Base-by-base conservation (phyloP, 495 filamentous ascomycete genomes). In the Hyaloscypha finlandica region DNA sequence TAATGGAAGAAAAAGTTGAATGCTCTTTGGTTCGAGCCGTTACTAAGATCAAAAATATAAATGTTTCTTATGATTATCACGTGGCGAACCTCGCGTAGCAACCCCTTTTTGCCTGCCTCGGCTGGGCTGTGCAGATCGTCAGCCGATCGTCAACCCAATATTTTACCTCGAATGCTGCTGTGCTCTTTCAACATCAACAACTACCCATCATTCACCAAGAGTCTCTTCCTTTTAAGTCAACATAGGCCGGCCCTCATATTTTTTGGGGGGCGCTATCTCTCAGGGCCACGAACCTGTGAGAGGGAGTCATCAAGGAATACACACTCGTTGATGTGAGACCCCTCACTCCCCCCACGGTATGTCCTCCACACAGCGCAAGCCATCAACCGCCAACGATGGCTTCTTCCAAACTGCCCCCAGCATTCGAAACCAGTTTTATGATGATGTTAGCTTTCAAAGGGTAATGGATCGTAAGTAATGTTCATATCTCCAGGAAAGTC, bases 341-440 rank as follows among this genome's bases (percentile, higher is more conserved):
- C 42, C 42, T 48, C 42, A 48, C 16, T 48, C 42, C 2, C 42
- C 9, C 2, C 9, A 1, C 42, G 16, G 16, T 6, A 64, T 64
- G 62, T 8, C 51, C 6, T 39, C 48, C 3, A 22, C 25, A 2
- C 9, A 22, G 20, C 51, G 29, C 29, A 54, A 64, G 37, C 54
- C 63, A 48, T 66, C 63, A 32, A 59, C 53, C 20, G 32, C 65
- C 12, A 55, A 56, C 19, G 37, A 35, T 20, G 83, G 83, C 48
- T 85, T 84, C 73, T 81, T 84, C 70, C 83, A 85, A 70, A 63
- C 73, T 29, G 63, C 70, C 33, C 83, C 83, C 5, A 67, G 71
- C 2, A 63, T 85, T 61, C 71, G 59, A 52, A 85, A 84, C 68
- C 82, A 85, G 67, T 83, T 81, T 64, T 52, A 77, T 54, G 78